Conservation (phyloP, 1,139 yeast genomes). For the Debaryomycetaceae sp. region DNA sequence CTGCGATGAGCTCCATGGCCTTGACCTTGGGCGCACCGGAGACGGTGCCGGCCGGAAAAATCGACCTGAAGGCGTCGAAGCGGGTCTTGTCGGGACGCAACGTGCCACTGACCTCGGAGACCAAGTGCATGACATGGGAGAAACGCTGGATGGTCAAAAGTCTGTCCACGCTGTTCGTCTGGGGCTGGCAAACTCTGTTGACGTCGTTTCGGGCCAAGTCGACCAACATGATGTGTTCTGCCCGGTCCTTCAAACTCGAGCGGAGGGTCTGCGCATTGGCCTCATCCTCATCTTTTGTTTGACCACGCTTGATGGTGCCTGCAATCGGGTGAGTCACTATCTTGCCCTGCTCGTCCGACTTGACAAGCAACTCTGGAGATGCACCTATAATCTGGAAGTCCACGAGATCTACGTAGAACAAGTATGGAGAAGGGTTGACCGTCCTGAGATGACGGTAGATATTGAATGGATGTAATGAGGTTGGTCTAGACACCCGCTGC, state of each 20-base stretch:
- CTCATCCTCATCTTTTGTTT: constrained; percentile 89
- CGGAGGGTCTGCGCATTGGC: constrained; percentile 69
- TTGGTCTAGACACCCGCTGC: constrained; percentile 92
- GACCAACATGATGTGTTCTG: constrained; percentile 97
- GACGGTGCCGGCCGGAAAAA: constrained; percentile 98
- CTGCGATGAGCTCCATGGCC: constrained; percentile 93
- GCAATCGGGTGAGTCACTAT: constrained; percentile 96
- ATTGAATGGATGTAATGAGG: constrained; percentile 92
- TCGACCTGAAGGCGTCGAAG: constrained; percentile 94
- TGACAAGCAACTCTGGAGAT: constrained; percentile 89
- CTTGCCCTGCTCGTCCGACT: constrained; percentile 66
- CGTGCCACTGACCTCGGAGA: constrained; percentile 91
- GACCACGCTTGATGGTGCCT: constrained; percentile 89
- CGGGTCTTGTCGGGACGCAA: constrained; percentile 79
- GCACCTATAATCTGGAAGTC: constrained; percentile 97
- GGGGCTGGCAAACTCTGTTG: constrained; percentile 89
- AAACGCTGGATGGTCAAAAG: constrained; percentile 87
- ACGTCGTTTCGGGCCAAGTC: constrained; percentile 95
- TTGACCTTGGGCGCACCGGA: constrained; percentile 97
- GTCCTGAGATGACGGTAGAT: constrained; percentile 91
- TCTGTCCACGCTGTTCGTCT: constrained; percentile 79
- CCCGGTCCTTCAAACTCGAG: constrained; percentile 84
- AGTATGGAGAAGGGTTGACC: constrained; percentile 95
- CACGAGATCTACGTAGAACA: constrained; percentile 85
- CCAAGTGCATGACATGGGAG: constrained; percentile 96